A percentile compares a stretch with the other conserved stretches of the same genome.
Evolutionary conservation across 805 yeast species (phyloP).

Genomic region (Nakazawaea peltata): DNA sequence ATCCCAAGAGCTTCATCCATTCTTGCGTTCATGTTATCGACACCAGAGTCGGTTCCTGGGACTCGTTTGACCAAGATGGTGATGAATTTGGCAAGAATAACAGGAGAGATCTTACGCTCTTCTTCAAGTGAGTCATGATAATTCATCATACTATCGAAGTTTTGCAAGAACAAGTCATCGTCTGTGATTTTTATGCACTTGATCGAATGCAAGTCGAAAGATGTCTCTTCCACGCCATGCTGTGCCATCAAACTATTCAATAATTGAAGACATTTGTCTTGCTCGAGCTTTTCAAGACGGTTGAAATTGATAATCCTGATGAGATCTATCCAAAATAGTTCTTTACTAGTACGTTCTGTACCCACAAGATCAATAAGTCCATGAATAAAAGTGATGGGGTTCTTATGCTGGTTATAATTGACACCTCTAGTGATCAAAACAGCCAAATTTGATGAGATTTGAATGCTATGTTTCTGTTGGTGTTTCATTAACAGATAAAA

Average conservation of each 20-base stretch:
- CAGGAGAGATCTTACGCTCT: slow-evolving; percentile 1
- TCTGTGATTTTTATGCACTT: slow-evolving; percentile 5
- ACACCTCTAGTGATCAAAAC: neutral
- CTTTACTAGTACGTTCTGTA: neutral
- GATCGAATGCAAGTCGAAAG: slow-evolving; percentile 1
- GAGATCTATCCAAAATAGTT: slow-evolving; percentile 4
- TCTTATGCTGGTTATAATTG: slow-evolving; percentile 3
- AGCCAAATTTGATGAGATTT: too few species aligned
- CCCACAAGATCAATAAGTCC: neutral
- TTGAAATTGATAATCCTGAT: neutral
- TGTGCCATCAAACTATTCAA: slow-evolving; percentile 1
- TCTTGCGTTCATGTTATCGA: neutral
- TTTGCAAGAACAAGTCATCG: slow-evolving; percentile 2
- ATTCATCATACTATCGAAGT: slow-evolving; percentile 7
- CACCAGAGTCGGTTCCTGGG: neutral
- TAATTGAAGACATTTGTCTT: neutral
- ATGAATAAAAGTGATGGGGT: neutral
- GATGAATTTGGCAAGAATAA: slow-evolving; percentile 4
- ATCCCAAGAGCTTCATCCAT: slow-evolving; percentile 5
- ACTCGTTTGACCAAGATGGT: slow-evolving; percentile 1
- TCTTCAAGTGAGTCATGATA: neutral
- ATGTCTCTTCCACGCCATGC: neutral
- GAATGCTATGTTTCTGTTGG: neutral
- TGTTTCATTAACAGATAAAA: neutral
- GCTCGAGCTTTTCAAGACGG: neutral